These are phyloP conservation scores for Solanum sitiens DNA, from an alignment of 257 asterid species.

Conservation along the genomic window DNA sequence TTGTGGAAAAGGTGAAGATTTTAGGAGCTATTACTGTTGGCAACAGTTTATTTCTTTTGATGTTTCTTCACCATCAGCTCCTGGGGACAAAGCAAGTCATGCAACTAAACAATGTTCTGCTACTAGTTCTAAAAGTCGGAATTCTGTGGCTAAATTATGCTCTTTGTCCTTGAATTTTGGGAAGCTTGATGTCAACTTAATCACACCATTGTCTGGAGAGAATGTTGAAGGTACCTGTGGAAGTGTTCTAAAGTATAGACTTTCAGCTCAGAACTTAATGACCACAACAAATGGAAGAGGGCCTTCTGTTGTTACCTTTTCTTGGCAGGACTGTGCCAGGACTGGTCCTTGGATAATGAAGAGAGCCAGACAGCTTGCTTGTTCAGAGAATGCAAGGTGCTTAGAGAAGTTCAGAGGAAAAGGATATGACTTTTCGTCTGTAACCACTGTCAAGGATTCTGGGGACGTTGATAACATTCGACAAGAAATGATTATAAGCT, in stretches of 20 bases:
- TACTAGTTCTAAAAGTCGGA: conserved; percentile 31
- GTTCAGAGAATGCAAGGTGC: conserved; percentile 51
- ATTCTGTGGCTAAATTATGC: conserved; percentile 25
- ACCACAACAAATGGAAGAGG: conserved; percentile 33
- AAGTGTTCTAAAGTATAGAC: conserved; percentile 22
- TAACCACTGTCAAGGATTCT: conserved; percentile 55
- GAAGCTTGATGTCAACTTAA: conserved; percentile 37
- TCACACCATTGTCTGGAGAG: conserved; percentile 32
- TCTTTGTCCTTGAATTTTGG: conserved; percentile 57
- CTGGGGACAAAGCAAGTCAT: conserved; percentile 25
- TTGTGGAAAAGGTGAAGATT: conserved; percentile 18
- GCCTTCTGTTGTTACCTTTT: conserved; percentile 52
- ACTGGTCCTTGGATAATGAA: conserved; percentile 82
- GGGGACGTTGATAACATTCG: conserved; percentile 36
- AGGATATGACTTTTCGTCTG: conserved; percentile 71
- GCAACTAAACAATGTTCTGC: conserved; percentile 26
- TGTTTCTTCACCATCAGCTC: conserved; percentile 25
- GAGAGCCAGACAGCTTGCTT: conserved; percentile 69
- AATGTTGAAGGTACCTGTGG: conserved; percentile 22
- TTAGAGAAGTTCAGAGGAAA: conserved; percentile 41
- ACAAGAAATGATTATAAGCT: conserved; percentile 66
- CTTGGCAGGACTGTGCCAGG: conserved; percentile 62
- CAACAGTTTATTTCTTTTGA: conserved; percentile 72
- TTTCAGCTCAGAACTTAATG: conserved; percentile 44
- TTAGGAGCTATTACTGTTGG: conserved; percentile 46